Base-by-base conservation (phyloP, 2,329 filamentous ascomycete genomes). In the Aureobasidium musti region DNA sequence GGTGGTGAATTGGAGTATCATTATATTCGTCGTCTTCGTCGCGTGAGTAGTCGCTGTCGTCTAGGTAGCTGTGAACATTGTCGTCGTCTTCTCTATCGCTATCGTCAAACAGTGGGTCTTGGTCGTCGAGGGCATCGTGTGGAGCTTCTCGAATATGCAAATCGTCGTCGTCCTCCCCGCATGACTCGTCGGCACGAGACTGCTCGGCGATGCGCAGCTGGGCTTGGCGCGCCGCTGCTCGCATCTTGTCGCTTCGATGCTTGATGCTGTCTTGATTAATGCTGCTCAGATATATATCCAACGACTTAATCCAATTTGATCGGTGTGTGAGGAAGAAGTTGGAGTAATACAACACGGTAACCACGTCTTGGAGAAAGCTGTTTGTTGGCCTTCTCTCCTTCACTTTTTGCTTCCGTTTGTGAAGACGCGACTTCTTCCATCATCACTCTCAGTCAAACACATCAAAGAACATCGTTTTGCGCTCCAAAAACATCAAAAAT, bases 401-500 rank as follows among this genome's bases (percentile, higher is more conserved):
- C 45, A 19, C 33, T 52, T 28, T 13, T 3, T 23, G 33, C 5
- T 19, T 35, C 33, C 30, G 45, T 50, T 52, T 63, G 59, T 41
- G 41, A 61, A 21, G 8, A 33, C 39, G 56, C 41, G 41, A 47
- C 43, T 61, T 61, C 41, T 49, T 45, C 3, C 59, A 61, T 21
- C 39, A 21, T 33, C 39, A 59, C 41, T 30, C 39, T 26, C 7
- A 19, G n/a, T 37, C n/a, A 8, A 52, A 33, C 23, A 30, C 19
- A 52, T 50, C 33, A 23, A 39, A 50, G 7, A 59, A 19, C 54
- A 30, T 59, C 54, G 14, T 5, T 14, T 59, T 30, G 23, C 10
- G 4, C 10, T 43, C 39, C 13, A 6, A 13, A 2, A 11, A 26
- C 19, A 41, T n/a, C 8, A 21, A 28, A 26, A 17, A 83, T 84